Evolutionary conservation across 1,284 basidiomycete genomes (phyloP).

Genomic region (Sphagnurus paluster): DNA sequence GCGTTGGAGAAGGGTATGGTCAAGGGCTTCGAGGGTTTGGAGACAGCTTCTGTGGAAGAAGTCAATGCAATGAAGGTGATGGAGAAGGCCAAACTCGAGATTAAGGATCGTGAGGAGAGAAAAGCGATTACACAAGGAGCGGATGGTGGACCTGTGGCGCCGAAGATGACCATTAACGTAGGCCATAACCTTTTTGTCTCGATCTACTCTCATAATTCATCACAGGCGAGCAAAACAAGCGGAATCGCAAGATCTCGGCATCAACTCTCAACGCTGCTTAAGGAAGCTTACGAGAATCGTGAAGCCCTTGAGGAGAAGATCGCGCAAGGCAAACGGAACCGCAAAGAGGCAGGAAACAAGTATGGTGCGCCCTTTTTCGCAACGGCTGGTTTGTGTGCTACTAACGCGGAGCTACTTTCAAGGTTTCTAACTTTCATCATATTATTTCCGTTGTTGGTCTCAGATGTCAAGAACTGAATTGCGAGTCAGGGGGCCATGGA

Average conservation of each 20-base stretch:
- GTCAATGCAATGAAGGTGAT: slow-evolving; percentile 73
- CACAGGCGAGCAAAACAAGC: slow-evolving; percentile 66
- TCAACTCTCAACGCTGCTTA: slow-evolving; percentile 73
- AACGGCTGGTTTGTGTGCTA: not conserved
- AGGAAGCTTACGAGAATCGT: slow-evolving; percentile 76
- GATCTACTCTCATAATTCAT: not conserved
- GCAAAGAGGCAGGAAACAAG: slow-evolving; percentile 85
- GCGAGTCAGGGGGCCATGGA: not conserved
- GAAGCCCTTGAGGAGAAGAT: slow-evolving; percentile 78
- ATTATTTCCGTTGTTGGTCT: slow-evolving; percentile 1
- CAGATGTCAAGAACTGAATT: not conserved
- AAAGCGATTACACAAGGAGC: slow-evolving; percentile 68
- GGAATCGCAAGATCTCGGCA: slow-evolving; percentile 69
- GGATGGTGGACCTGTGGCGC: slow-evolving; percentile 52
- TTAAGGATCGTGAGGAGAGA: slow-evolving; percentile 69
- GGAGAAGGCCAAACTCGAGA: slow-evolving; percentile 69
- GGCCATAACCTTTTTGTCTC: slow-evolving; percentile 17
- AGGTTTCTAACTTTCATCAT: slow-evolving; percentile 24
- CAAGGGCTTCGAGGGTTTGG: slow-evolving; percentile 67
- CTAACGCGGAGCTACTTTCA: not conserved
- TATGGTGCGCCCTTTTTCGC: slow-evolving; percentile 53
- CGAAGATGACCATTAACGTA: slow-evolving; percentile 76
- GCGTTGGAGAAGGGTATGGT: slow-evolving; percentile 64
- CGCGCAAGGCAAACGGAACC: slow-evolving; percentile 74
- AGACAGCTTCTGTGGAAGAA: slow-evolving; percentile 52